Base-by-base conservation (phyloP, 75 land plant genomes). In the Ceratopteris richardii region DNA sequence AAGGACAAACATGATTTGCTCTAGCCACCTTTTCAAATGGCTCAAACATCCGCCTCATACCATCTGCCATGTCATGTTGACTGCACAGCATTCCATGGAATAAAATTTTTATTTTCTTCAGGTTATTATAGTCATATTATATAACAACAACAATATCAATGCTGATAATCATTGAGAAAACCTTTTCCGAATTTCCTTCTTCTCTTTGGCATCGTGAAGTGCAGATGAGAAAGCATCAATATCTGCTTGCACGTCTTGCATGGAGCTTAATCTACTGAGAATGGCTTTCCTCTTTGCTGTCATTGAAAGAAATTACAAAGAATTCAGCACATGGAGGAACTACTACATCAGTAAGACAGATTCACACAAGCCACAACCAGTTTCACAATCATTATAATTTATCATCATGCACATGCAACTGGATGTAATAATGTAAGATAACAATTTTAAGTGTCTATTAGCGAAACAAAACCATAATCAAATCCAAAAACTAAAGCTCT, bases 11-110 rank as follows among this genome's bases (percentile, higher is more conserved):
- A 80, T 89, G 98, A 62, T 78, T 79, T 57, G 70, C 78, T 58
- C 98, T 86, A n/a, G 96, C 98, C 56, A 89, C 80, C 71, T 73
- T 77, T 68, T 81, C 87, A 77, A 89, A 89, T 24, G 98, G 98
- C 28, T 86, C 85, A 73, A 82, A 94, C 85, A 94, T 83, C 60
- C 77, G 71, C 51, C 81, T 41, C 90, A 94, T 89, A 1, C 96
- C 98, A 75, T 79, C 83, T 33, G 98, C 89, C 72, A 88, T 78
- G 63, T 83, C 82, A 66, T 85, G 92, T 28, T 93, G 78, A 68
- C 98, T 93, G 76, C 76, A 54, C 44, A 44, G 25, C 23, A 31
- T 46, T 4, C 17, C 37, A 9, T 9, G 9, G 9, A 33, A 4
- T 3, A 33, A 33, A 33, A 33, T 4, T 4, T 9, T 4, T 4